Evolutionary conservation across 2,329 filamentous ascomycete genomes (phyloP).

Genomic region (Botrytis sinoallii): DNA sequence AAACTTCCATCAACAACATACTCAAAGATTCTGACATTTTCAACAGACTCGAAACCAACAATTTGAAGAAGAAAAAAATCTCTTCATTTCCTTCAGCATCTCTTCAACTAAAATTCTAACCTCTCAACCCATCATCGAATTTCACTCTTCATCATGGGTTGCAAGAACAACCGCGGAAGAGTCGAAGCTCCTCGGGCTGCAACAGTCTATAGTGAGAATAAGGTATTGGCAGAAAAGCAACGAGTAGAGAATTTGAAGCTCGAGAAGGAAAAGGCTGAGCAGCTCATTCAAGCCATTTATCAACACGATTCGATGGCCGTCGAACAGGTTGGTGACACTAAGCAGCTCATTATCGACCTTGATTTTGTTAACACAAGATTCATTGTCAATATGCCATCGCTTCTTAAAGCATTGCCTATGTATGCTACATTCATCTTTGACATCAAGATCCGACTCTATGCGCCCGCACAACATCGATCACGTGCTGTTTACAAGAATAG

Average conservation of each 20-base stretch:
- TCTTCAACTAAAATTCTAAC: not conserved
- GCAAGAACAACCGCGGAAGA: slow-evolving; percentile 1
- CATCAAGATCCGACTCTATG: not conserved
- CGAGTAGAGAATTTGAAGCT: not conserved
- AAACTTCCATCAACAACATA: not conserved
- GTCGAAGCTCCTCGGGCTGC: not conserved
- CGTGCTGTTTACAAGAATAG: not conserved
- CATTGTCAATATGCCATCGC: not conserved
- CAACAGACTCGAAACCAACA: not conserved
- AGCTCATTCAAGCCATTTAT: not conserved
- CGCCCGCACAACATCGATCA: not conserved
- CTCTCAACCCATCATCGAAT: not conserved
- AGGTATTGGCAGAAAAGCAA: not conserved
- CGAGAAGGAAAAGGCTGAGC: not conserved
- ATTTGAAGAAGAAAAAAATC: not conserved
- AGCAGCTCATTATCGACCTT: not conserved
- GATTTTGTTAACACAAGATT: not conserved
- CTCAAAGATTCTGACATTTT: not conserved
- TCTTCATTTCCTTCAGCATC: not conserved
- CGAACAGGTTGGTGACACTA: not conserved
- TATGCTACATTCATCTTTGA: not conserved
- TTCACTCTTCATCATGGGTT: not conserved
- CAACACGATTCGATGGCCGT: not conserved
- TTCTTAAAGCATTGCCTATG: not conserved
- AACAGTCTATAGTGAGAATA: not conserved